phyloP scores from a whole-genome alignment of 2,329 filamentous ascomycete genomes.

The Ophiosphaerella herpotricha region DNA sequence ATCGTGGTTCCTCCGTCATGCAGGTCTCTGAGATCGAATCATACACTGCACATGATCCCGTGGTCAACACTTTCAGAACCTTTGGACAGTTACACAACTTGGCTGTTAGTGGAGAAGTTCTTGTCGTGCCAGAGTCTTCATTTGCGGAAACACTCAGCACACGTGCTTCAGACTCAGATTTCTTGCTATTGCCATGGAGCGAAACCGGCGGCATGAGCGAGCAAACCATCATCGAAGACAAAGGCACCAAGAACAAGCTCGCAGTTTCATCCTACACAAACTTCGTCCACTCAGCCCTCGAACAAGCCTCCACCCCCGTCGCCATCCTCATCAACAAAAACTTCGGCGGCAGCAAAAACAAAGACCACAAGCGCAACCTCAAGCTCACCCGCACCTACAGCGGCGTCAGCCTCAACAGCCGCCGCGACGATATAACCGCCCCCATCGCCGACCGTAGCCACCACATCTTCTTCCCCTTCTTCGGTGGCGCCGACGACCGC shows the following conservation, averaged over 20 bases:
- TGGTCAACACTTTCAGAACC: constrained; percentile 88
- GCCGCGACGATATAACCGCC: constrained; percentile 58
- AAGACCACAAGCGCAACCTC: constrained; percentile 28
- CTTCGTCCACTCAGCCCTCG: constrained; percentile 73
- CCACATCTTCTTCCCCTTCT: constrained; percentile 85
- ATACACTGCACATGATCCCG: constrained; percentile 67
- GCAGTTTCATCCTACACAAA: constrained; percentile 66
- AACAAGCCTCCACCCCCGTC: constrained; percentile 67
- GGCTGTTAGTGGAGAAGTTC: constrained; percentile 78
- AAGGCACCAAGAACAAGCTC: constrained; percentile 64
- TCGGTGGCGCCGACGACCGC: constrained; percentile 81
- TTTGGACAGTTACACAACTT: constrained; percentile 85
- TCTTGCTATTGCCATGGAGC: constrained; percentile 87
- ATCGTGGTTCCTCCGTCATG: constrained; percentile 95
- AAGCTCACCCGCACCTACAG: constrained; percentile 38
- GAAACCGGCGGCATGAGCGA: constrained; percentile 78
- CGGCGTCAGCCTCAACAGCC: constrained; percentile 55
- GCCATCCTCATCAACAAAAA: constrained; percentile 80
- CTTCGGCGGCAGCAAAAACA: constrained; percentile 58
- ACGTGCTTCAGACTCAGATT: constrained; percentile 64
- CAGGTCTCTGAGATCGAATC: constrained; percentile 83
- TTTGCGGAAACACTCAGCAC: constrained; percentile 78
- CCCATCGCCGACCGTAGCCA: constrained; percentile 72
- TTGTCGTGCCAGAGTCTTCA: constrained; percentile 75
- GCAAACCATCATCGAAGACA: constrained; percentile 54